These are phyloP conservation scores for Gastrodia elata DNA, from an alignment of 106 monocot species.

Conservation along the genomic window DNA sequence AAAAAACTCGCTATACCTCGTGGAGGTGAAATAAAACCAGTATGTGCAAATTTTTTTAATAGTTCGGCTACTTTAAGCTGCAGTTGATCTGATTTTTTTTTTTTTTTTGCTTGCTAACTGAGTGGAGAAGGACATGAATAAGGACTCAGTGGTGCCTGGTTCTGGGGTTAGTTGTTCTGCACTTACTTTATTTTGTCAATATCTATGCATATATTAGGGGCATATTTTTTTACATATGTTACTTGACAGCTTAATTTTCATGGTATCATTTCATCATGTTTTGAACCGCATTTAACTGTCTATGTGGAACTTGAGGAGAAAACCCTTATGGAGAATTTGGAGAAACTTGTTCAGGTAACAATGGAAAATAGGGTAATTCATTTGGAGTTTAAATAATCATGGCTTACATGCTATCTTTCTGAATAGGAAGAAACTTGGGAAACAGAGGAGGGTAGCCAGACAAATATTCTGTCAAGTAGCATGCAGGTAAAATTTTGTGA, in stretches of 20 bases:
- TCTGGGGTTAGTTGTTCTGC: slow-evolving; percentile 57
- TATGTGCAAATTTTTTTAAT: slow-evolving; percentile 19
- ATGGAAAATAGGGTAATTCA: not conserved
- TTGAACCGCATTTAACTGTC: slow-evolving; percentile 79
- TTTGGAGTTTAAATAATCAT: not conserved
- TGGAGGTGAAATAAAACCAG: slow-evolving; percentile 48
- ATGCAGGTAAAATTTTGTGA: slow-evolving; percentile 54
- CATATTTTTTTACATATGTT: not conserved
- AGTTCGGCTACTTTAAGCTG: not conserved
- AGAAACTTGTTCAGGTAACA: slow-evolving; percentile 94
- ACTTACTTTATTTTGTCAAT: not conserved
- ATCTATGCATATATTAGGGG: not conserved
- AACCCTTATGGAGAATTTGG: slow-evolving; percentile 93
- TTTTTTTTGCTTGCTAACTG: slow-evolving; percentile 9
- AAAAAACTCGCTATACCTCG: slow-evolving; percentile 55
- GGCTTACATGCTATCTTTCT: slow-evolving; percentile 8
- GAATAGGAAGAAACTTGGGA: slow-evolving; percentile 97
- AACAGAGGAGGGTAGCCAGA: slow-evolving; percentile 92
- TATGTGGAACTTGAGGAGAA: slow-evolving; percentile 98
- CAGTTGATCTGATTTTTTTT: slow-evolving; percentile 14
- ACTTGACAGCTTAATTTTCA: slow-evolving; percentile 86
- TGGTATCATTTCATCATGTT: slow-evolving; percentile 97
- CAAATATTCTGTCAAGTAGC: slow-evolving; percentile 95
- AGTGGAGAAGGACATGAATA: slow-evolving; percentile 69
- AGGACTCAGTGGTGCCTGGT: slow-evolving; percentile 54